Conservation (phyloP, 768 basidiomycete species). For the Pleurotus djamor region DNA sequence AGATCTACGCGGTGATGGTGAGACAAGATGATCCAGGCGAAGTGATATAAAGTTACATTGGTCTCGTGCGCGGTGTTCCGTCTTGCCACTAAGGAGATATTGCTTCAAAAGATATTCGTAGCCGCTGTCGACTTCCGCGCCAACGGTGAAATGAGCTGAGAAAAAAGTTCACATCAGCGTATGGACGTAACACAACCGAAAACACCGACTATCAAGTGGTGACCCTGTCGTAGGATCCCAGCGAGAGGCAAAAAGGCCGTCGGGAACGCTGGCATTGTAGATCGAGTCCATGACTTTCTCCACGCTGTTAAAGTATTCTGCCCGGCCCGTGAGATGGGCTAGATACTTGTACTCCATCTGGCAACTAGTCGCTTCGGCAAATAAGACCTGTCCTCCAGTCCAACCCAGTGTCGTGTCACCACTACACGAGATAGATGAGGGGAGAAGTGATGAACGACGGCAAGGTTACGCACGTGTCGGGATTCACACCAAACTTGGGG, state of each 20-base stretch:
- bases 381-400: slow-evolving; percentile 24
- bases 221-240: slow-evolving; percentile 23
- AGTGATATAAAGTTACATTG: slow-evolving; percentile 44
- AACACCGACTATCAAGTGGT: slow-evolving; percentile 23
- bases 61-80: slow-evolving; percentile 41
- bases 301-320: slow-evolving; percentile 41
- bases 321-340: slow-evolving; percentile 60
- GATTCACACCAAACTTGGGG: slow-evolving; percentile 61
- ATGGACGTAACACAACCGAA: background rate
- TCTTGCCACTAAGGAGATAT: slow-evolving; percentile 47
- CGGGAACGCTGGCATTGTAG: slow-evolving; percentile 23
- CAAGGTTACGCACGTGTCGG: slow-evolving; percentile 35
- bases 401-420: slow-evolving; percentile 28
- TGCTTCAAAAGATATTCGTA: slow-evolving; percentile 72
- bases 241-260: slow-evolving; percentile 31
- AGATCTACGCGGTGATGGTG: slow-evolving; percentile 34
- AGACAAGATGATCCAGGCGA: background rate
- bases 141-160: slow-evolving; percentile 45
- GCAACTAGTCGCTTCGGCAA: slow-evolving; percentile 45
- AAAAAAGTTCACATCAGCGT: background rate
- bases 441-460: background rate
- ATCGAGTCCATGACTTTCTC: slow-evolving; percentile 36
- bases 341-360: slow-evolving; percentile 81
- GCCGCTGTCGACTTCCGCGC: slow-evolving; percentile 59
- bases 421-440: slow-evolving; percentile 13